Evolutionary conservation across 2,329 filamentous ascomycete genomes (phyloP).

Genomic region (Phaeosphaeriaceae sp.): DNA sequence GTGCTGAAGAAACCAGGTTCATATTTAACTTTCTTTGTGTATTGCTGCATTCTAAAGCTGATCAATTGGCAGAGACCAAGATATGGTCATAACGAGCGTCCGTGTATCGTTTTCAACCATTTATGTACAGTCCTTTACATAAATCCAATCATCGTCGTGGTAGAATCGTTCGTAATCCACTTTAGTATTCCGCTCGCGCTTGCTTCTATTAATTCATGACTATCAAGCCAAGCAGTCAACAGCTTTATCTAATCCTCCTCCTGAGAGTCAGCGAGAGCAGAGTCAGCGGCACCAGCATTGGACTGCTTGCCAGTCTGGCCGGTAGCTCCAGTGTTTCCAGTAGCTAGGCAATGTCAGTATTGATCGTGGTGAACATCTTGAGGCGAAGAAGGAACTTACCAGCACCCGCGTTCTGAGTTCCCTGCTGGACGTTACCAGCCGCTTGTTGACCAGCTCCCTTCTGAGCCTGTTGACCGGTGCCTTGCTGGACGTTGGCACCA

Average conservation of each 20-base stretch:
- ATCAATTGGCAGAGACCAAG: neutral
- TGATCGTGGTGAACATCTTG: neutral
- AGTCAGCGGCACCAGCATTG: conserved; percentile 13
- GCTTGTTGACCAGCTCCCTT: conserved; percentile 7
- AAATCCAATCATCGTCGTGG: neutral
- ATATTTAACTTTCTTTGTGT: neutral
- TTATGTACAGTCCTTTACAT: neutral
- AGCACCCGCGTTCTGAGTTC: neutral
- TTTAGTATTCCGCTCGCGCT: too few species aligned
- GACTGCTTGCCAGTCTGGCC: conserved; percentile 3
- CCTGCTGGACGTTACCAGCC: conserved; percentile 7
- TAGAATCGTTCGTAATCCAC: neutral
- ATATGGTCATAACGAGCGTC: neutral
- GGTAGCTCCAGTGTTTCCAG: conserved; percentile 7
- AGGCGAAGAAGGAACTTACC: neutral
- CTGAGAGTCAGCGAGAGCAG: conserved; percentile 19
- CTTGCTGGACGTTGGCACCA: neutral
- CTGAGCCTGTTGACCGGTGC: conserved; percentile 1
- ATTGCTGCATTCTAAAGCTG: neutral
- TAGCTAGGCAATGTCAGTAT: neutral
- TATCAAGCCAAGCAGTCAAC: neutral
- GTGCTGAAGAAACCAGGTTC: neutral
- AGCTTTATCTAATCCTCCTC: conserved; percentile 20
- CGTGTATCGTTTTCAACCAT: neutral
- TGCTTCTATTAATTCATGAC: too few species aligned